Conservation (phyloP, 2,329 filamentous ascomycete species). For the Trichoderma pleuroti region DNA sequence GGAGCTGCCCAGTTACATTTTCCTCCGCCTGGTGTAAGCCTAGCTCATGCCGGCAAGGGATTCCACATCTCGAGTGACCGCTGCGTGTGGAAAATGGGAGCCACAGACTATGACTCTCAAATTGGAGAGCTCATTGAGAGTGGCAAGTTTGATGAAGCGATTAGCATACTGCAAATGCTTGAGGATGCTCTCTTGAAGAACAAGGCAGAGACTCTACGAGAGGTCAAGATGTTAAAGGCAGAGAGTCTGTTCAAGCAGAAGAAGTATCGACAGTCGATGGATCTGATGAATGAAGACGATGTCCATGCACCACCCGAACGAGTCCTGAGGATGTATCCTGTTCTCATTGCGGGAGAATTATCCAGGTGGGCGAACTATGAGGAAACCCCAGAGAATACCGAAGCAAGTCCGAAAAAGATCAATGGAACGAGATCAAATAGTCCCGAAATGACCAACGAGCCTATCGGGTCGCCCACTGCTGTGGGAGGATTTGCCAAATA, state of each 20-base stretch:
- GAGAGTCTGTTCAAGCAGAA: constrained; percentile 76
- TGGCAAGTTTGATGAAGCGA: constrained; percentile 80
- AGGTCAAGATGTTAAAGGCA: constrained; percentile 89
- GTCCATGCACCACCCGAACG: constrained; percentile 86
- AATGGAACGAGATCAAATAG: constrained; percentile 29
- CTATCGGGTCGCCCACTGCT: constrained; percentile 38
- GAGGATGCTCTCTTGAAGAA: constrained; percentile 86
- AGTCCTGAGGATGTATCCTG: constrained; percentile 81
- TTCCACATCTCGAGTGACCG: constrained; percentile 92
- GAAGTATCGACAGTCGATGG: constrained; percentile 81
- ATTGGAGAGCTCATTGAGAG: constrained; percentile 75
- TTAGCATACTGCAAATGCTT: constrained; percentile 82
- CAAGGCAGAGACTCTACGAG: constrained; percentile 75
- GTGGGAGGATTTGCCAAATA: constrained; percentile 52
- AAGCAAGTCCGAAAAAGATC: constrained; percentile 30
- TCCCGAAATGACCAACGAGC: constrained; percentile 27
- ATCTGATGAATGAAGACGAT: constrained; percentile 79
- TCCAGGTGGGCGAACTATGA: constrained; percentile 52
- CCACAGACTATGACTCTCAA: constrained; percentile 86
- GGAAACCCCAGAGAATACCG: constrained; percentile 41
- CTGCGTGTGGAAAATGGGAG: constrained; percentile 93
- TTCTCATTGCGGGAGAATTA: constrained; percentile 75
- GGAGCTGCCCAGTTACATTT: constrained; percentile 85
- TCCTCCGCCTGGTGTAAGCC: constrained; percentile 83
- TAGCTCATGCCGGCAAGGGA: constrained; percentile 94